Evolutionary conservation across 2,329 filamentous ascomycete species (phyloP), one percentile per base, ranked within the genome.

Genomic region (Clonostachys sp.): DNA sequence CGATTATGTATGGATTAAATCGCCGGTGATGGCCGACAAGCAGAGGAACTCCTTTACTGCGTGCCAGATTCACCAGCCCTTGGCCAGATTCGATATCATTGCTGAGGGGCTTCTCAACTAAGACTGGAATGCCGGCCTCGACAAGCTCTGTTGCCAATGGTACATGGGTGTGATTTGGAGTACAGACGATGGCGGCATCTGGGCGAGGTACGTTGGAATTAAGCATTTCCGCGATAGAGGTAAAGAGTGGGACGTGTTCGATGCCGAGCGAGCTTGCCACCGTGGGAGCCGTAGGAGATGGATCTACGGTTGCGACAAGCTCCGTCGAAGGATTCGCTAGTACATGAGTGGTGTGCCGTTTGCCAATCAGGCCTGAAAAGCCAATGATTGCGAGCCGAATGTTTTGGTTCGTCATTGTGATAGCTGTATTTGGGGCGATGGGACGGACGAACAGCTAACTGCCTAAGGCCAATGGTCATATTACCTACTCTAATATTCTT

Each of bases 161-260:
- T 5, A 79, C 77, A 49, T 83, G 80, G 0, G 76, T 81, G 53
- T 76, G 68, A 53, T 82, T 83, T 4, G 80, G 80, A 0, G 79
- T 83, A 64, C 78, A 80, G 44, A 83, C 70, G 39, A 83, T 74
- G 20, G 78, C 78, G 35, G 72, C 78, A 44, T 78, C 70, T 12
- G 77, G 75, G 64, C 45, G 80, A 73, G n/a, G 82, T 59, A 1
- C 39, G 8, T 52, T 33, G 0, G 65, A 68, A 6, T 58, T 52
- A 0, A 82, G 55, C 51, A 81, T 66, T 1, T 63, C 61, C 4
- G 66, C 45, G 4, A 81, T 59, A 5, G 72, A 57, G 1, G 49
- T 43, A 44, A 55, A 61, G 40, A 30, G 24, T 30, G 24, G 24
- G 24, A 30, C 9, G 4, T 59, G 54, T 5, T 54, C 30, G 2